Base-by-base conservation (phyloP, 805 yeast genomes). In the Metschnikowia colocasiae region DNA sequence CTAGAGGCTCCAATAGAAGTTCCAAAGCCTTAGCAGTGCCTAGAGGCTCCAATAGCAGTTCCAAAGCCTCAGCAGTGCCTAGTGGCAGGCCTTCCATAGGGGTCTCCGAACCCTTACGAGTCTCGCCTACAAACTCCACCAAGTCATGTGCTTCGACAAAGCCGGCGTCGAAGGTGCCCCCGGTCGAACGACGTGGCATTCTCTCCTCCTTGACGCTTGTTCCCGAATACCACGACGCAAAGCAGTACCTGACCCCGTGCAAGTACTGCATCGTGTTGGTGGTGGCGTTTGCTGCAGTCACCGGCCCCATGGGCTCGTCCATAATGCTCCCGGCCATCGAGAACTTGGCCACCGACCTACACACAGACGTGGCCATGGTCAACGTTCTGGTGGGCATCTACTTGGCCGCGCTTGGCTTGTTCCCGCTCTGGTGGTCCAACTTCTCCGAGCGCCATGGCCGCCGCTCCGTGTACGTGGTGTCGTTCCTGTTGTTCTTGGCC, bases 221-320 rank as follows among this genome's bases (percentile, higher is more conserved):
- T 46, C 88, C 91, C 0, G 96, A 88, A 61, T 83, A 81, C 57
- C 76, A 78, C 39, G 88, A 88, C 58, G 83, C 96, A 1, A 66
- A 89, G 47, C 78, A 78, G 13, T 80, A 83, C 55, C 82, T 89
- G 4, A 48, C 54, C 1, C 49, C 50, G 2, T 58, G 74, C 46
- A 87, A 87, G 58, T 58, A 64, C 42, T 45, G 73, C n/a, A 70
- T 88, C 38, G 85, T 86, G 0, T 68, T 78, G 29, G 68, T 86
- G 13, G 80, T 87, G 41, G 91, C 92, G 0, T 67, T 78, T 48
- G 90, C 91, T 6, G 85, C 91, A 1, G 68, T 85, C 60, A 76
- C 85, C 45, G 96, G 95, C 0, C 95, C 96, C 5, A 85, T 88
- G 94, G 95, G 94, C 10, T 83, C 94, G 1, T 83, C 94, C 0